Base-by-base conservation (phyloP, 306 rosid species). In the Senna tora region DNA sequence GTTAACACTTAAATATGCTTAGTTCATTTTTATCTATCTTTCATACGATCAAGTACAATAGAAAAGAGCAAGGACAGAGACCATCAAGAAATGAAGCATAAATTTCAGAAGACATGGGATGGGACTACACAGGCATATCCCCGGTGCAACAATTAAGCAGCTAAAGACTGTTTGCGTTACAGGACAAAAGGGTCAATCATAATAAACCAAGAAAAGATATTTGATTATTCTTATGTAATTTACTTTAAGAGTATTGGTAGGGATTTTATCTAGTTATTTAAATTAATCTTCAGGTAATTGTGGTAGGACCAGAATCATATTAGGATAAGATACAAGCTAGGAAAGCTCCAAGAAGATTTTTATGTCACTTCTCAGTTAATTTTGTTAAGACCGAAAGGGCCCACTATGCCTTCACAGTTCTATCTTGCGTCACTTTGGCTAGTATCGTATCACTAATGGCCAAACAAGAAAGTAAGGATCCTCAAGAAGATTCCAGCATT, bases 21-120 rank as follows among this genome's bases (percentile, higher is more conserved):
- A 64, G 28, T 39, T 17, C 64, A 25, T 25, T 49, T 46, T 67
- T 46, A 1, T 68, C 61, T 71, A 32, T 9, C 52, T 54, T 51
- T 21, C 51, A 28, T n/a, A 34, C 22, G 34, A 42, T 32, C 52
- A 53, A 53, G 55, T 38, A 69, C 54, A 36, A 51, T 50, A 7
- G 68, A 19, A 77, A 41, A 25, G 43, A 25, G 17, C 15, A 17
- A 60, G 55, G 49, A 41, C 36, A 45, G n/a, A 54, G 47, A 55
- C 36, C 13, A 36, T 22, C 38, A 38, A 54, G 36, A 51, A 30
- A 62, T 1, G 13, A 14, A 64, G 17, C 62, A 71, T 34, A 65
- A 34, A 33, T 16, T 64, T 38, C 54, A 46, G 14, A 22, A 36
- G 19, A 58, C 21, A 53, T 10, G 32, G 28, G 53, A 53, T 10